Percentiles rank a stretch among this genome's conserved stretches.
Evolutionary conservation across 495 filamentous ascomycete genomes (phyloP).

Genomic region (Aspergillus egyptiacus): DNA sequence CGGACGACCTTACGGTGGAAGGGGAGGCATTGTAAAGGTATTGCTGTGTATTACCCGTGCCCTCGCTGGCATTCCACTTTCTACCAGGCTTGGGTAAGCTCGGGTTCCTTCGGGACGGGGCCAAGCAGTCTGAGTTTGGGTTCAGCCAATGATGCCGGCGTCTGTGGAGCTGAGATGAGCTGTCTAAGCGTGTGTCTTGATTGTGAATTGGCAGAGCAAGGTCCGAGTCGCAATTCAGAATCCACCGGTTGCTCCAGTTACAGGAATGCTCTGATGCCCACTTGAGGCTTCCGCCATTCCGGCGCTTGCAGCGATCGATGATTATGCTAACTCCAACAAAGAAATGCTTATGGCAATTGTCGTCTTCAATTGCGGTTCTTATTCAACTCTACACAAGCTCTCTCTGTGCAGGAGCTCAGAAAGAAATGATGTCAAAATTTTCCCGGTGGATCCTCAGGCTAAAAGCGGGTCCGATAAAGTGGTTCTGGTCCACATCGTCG

Average conservation of each 20-base stretch:
- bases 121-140: slow-evolving; percentile 15
- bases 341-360: no score
- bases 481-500: slow-evolving; percentile 18
- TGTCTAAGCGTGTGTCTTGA: slow-evolving; percentile 3
- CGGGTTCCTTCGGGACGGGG: slow-evolving; percentile 26
- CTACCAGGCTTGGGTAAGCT: slow-evolving; percentile 9
- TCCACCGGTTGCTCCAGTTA: slow-evolving; percentile 18
- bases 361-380: slow-evolving; percentile 3
- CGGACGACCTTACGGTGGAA: not conserved
- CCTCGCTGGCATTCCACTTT: slow-evolving; percentile 5
- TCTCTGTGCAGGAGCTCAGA: not conserved
- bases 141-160: slow-evolving; percentile 16
- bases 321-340: no score
- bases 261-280: slow-evolving; percentile 14
- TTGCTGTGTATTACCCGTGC: slow-evolving; percentile 5
- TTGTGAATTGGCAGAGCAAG: slow-evolving; percentile 1
- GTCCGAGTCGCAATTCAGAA: slow-evolving; percentile 10
- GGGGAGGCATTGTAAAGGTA: no score
- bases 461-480: slow-evolving; percentile 21
- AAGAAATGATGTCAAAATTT: slow-evolving; percentile 15
- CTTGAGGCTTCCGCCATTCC: slow-evolving; percentile 9
- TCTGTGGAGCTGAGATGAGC: slow-evolving; percentile 17
- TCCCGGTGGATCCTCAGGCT: slow-evolving; percentile 14
- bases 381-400: not conserved
- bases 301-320: not conserved